Evolutionary conservation across 345 rosid genomes (phyloP), one percentile per base, ranked within the genome.

Genomic region (Gossypium raimondii): DNA sequence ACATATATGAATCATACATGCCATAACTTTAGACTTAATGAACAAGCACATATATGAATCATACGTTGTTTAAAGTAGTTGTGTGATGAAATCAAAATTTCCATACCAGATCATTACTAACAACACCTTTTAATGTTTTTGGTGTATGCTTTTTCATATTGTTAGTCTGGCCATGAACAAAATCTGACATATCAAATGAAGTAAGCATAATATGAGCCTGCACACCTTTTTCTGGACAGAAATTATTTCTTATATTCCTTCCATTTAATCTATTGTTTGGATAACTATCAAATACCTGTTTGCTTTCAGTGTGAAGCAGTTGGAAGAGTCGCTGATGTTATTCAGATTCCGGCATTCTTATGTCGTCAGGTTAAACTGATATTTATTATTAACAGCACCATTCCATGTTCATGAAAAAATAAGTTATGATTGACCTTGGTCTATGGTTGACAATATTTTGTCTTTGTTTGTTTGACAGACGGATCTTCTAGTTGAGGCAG

Each of bases 261-360:
- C 12, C 25, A 27, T 73, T 58, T 45, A 45, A 22, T 24, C 4
- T 4, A 9, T 45, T 14, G 18, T n/a, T 44, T 45, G 24, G 67
- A 7, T 59, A 59, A 22, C 53, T 2, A 43, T 72, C n/a, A 20
- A 52, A 59, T 48, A 13, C 50, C 22, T 5, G 17, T 79, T 64
- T 73, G 52, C 75, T 73, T 75, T 66, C 85, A 93, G 98, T 95
- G 99, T 81, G 98, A 91, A 81, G 82, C 80, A 62, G 98, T 90
- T 44, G 94, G 96, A 47, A 86, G 75, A 86, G 94, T 93, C 78
- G 98, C 94, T 53, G 99, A 95, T 83, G 88, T 94, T 73, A 90
- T 95, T 81, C 98, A 93, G 85, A 95, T 95, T 78, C 99, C 99
- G 45, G 97, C 98, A 77, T 95, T 95, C 77, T 85, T 93, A 70